These are phyloP conservation scores for Pestalotiopsis fici DNA, from an alignment of 2,329 filamentous ascomycete species.

Conservation along the genomic window DNA sequence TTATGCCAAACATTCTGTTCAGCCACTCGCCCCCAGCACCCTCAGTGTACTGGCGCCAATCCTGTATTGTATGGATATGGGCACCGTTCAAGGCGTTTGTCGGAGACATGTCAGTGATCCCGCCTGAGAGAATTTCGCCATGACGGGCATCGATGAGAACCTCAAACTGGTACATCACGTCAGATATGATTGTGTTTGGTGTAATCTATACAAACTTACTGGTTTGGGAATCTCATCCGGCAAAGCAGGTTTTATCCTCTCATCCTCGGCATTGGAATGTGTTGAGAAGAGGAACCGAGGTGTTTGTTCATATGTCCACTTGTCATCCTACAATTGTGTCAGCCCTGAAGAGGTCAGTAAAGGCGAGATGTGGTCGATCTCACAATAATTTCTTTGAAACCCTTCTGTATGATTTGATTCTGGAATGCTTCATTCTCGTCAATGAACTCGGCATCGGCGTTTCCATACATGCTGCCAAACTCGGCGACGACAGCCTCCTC, in stretches of 20 bases:
- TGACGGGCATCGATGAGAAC: constrained; percentile 38
- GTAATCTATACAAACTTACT: constrained; percentile 31
- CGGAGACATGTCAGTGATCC: background rate
- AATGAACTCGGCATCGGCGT: constrained; percentile 36
- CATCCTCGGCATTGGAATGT: constrained; percentile 58
- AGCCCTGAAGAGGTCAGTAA: background rate
- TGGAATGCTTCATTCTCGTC: constrained; percentile 49
- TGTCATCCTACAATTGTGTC: constrained; percentile 47
- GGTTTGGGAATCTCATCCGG: constrained; percentile 47
- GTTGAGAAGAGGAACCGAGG: constrained; percentile 77
- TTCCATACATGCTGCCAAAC: constrained; percentile 69
- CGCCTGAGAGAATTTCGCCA: constrained; percentile 32
- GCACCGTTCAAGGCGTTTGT: constrained; percentile 14
- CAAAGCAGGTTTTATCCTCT: constrained; percentile 52
- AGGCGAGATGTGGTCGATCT: constrained; percentile 21
- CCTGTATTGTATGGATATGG: constrained; percentile 24
- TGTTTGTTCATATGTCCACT: constrained; percentile 85
- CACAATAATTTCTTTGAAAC: constrained; percentile 63
- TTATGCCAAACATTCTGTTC: constrained; percentile 26
- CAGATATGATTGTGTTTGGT: background rate
- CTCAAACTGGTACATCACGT: constrained; percentile 24
- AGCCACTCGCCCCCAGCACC: constrained; percentile 26
- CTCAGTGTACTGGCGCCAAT: constrained; percentile 22
- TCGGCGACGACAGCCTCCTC: constrained; percentile 60
- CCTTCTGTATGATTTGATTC: constrained; percentile 59